These are phyloP conservation scores for Hawksworthiomyces lignivorus DNA, from an alignment of 2,329 filamentous ascomycete genomes.

Conservation along the genomic window DNA sequence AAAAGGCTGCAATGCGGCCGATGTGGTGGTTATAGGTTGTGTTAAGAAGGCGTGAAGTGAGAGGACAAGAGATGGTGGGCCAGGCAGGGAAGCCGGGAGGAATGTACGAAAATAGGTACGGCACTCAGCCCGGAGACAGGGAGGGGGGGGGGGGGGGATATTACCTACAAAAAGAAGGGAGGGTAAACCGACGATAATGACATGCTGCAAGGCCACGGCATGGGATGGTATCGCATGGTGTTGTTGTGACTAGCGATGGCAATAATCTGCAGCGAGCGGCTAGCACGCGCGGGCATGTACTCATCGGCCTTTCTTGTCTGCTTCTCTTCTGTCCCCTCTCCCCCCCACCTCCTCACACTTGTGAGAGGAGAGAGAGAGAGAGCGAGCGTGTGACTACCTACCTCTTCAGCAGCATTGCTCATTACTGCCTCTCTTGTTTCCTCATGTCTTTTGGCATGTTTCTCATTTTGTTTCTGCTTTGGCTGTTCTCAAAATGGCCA, in stretches of 20 bases:
- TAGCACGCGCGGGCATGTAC: conserved; percentile 13
- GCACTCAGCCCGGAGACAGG: conserved; percentile 5
- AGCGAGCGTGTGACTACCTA: too few species aligned
- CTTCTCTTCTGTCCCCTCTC: not conserved
- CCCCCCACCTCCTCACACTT: not conserved
- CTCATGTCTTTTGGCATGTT: not conserved
- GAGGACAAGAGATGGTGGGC: not conserved
- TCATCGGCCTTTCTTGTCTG: too few species aligned
- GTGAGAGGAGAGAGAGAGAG: conserved; percentile 1
- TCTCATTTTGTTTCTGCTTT: not conserved
- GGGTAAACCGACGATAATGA: not conserved
- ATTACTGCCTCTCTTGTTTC: not conserved
- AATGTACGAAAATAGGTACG: conserved; percentile 9
- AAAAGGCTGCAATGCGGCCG: conserved; percentile 1
- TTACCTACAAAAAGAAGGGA: not conserved
- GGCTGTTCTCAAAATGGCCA: conserved; percentile 1
- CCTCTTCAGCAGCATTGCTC: too few species aligned
- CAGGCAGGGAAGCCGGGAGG: not conserved
- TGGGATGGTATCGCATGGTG: conserved; percentile 1
- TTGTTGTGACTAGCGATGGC: too few species aligned
- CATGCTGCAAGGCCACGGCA: conserved; percentile 1
- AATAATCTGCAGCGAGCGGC: conserved; percentile 9
- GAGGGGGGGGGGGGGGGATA: not conserved
- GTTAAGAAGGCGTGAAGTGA: too few species aligned
- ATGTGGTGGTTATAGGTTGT: conserved; percentile 6